phyloP scores from a whole-genome alignment of 257 asterid species.

The Solanum phureja region DNA sequence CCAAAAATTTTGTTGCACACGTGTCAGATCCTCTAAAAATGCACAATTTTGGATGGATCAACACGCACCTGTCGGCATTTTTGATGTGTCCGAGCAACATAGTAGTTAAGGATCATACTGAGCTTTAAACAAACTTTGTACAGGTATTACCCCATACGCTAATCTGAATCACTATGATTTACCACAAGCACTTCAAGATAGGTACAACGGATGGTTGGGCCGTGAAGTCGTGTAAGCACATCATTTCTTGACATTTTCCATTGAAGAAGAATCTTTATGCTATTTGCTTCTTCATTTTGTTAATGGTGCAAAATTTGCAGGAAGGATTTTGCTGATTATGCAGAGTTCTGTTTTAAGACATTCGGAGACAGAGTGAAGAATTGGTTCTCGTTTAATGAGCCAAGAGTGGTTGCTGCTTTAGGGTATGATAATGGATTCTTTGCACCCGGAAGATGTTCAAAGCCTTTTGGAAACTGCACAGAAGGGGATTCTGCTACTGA shows the following conservation, averaged over 20 bases:
- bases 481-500: slow-evolving; percentile 82
- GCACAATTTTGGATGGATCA: not conserved
- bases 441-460: slow-evolving; percentile 91
- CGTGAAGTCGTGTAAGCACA: slow-evolving; percentile 65
- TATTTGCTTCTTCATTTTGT: not conserved
- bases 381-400: slow-evolving; percentile 94
- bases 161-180: slow-evolving; percentile 92
- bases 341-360: slow-evolving; percentile 82
- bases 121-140: not conserved
- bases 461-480: slow-evolving; percentile 65
- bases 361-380: slow-evolving; percentile 88
- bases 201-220: slow-evolving; percentile 77
- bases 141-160: slow-evolving; percentile 85
- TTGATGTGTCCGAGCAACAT: not conserved
- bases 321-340: slow-evolving; percentile 85
- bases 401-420: slow-evolving; percentile 73
- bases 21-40: not conserved
- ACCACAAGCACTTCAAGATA: slow-evolving; percentile 84
- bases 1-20: not conserved
- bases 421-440: slow-evolving; percentile 81
- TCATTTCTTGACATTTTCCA: not conserved
- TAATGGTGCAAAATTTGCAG: slow-evolving; percentile 25
- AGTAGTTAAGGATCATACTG: not conserved
- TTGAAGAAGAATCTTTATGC: not conserved
- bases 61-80: not conserved